Conservation (phyloP, 768 basidiomycete genomes). For the Suillus bovinus region DNA sequence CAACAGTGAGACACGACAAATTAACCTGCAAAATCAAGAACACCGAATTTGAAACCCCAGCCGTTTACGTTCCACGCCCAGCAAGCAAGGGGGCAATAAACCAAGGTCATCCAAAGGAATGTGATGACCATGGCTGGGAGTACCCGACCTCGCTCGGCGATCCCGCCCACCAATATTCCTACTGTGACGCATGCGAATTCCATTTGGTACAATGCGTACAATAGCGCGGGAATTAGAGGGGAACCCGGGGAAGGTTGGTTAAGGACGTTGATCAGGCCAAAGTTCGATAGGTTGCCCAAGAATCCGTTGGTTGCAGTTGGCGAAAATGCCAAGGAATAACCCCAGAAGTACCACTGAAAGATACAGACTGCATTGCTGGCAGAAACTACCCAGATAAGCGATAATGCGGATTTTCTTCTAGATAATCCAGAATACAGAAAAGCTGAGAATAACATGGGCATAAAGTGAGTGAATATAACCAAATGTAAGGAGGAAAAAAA, state of each 20-base stretch:
- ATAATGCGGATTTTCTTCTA: conserved; percentile 67
- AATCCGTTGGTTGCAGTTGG: conserved; percentile 69
- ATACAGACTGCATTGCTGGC: conserved; percentile 75
- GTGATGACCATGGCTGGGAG: conserved; percentile 80
- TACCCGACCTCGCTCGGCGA: conserved; percentile 85
- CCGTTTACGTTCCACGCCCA: conserved; percentile 84
- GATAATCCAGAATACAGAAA: conserved; percentile 79
- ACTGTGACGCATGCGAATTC: conserved; percentile 84
- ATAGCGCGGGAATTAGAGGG: conserved; percentile 75
- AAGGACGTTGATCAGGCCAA: conserved; percentile 73
- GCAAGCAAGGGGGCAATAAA: conserved; percentile 85
- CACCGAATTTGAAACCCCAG: conserved; percentile 87
- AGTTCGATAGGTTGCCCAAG: conserved; percentile 81
- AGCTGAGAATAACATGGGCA: conserved; percentile 37
- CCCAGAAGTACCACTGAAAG: conserved; percentile 83
- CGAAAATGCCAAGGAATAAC: conserved; percentile 85
- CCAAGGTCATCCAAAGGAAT: conserved; percentile 84
- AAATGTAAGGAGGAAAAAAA: not conserved
- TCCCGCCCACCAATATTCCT: conserved; percentile 72
- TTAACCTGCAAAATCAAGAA: conserved; percentile 80
- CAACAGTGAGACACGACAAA: conserved; percentile 6
- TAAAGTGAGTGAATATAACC: conserved; percentile 9
- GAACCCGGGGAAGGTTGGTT: conserved; percentile 75
- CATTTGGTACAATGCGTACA: conserved; percentile 88
- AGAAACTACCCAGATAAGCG: conserved; percentile 71